phyloP scores from a whole-genome alignment of 83 land plant genomes.

The Picea abies region DNA sequence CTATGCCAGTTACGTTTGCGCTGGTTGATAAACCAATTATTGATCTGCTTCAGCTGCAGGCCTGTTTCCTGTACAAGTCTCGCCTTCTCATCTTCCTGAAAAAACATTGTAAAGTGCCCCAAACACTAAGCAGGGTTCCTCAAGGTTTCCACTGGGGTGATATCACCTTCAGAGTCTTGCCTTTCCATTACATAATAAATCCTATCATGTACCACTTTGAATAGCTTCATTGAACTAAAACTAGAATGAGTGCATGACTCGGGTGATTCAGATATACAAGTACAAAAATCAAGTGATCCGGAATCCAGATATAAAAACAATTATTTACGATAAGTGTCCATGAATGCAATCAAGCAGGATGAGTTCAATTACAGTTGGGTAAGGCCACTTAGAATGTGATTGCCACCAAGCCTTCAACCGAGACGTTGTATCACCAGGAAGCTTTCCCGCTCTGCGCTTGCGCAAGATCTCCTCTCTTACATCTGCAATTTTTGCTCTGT shows the following conservation, averaged over 20 bases:
- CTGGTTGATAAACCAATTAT: constrained; percentile 81
- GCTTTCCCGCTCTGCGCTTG: constrained; percentile 42
- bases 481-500: constrained; percentile 27
- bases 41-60: constrained; percentile 61
- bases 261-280: too few species aligned
- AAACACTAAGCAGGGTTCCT: too few species aligned
- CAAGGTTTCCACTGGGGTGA: too few species aligned
- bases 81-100: constrained; percentile 66
- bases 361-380: constrained; percentile 30
- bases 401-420: constrained; percentile 40
- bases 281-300: too few species aligned
- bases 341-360: neutral
- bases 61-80: constrained; percentile 43
- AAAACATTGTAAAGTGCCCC: neutral
- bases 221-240: too few species aligned
- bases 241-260: too few species aligned
- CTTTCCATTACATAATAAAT: too few species aligned
- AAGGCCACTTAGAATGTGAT: constrained; percentile 43
- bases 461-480: constrained; percentile 44
- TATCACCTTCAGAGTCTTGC: too few species aligned
- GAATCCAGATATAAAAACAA: too few species aligned
- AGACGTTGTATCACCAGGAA: constrained; percentile 41
- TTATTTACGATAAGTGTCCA: too few species aligned
- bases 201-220: too few species aligned
- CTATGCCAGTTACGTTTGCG: constrained; percentile 81